These are phyloP conservation scores for Hysterium pulicare DNA, from an alignment of 2,329 filamentous ascomycete genomes.

Conservation along the genomic window DNA sequence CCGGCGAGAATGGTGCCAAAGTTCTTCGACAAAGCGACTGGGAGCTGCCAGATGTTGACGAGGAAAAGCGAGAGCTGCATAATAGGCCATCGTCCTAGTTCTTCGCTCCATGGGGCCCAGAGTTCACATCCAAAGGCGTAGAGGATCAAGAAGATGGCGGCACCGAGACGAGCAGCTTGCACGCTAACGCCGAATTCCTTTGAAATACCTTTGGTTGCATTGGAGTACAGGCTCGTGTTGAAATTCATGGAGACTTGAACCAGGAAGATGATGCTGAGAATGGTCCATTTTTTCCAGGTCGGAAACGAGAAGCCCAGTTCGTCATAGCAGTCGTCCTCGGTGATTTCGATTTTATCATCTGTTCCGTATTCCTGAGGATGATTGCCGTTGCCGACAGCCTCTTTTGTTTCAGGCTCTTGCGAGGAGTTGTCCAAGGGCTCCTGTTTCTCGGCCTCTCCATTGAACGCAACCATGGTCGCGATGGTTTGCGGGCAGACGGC, in stretches of 20 bases:
- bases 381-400: not conserved
- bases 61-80: conserved; percentile 70
- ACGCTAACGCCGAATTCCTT: conserved; percentile 65
- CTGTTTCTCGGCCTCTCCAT: conserved; percentile 2
- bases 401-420: not conserved
- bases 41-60: conserved; percentile 69
- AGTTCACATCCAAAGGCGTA: conserved; percentile 86
- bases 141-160: conserved; percentile 72
- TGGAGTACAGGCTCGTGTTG: conserved; percentile 56
- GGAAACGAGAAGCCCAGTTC: conserved; percentile 49
- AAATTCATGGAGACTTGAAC: conserved; percentile 59
- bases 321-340: conserved; percentile 50
- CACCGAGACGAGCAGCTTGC: conserved; percentile 68
- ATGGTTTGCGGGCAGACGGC: not conserved
- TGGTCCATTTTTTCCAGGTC: conserved; percentile 52
- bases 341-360: conserved; percentile 48
- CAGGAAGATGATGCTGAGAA: conserved; percentile 51
- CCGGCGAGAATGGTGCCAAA: conserved; percentile 68
- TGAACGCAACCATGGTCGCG: conserved; percentile 2
- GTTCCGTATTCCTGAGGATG: conserved; percentile 27
- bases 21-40: conserved; percentile 68
- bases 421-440: not conserved
- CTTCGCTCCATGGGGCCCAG: conserved; percentile 86
- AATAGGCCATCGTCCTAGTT: conserved; percentile 73
- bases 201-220: conserved; percentile 50